phyloP scores from a whole-genome alignment of 768 basidiomycete species.

The Sporobolomyces phaffii region DNA sequence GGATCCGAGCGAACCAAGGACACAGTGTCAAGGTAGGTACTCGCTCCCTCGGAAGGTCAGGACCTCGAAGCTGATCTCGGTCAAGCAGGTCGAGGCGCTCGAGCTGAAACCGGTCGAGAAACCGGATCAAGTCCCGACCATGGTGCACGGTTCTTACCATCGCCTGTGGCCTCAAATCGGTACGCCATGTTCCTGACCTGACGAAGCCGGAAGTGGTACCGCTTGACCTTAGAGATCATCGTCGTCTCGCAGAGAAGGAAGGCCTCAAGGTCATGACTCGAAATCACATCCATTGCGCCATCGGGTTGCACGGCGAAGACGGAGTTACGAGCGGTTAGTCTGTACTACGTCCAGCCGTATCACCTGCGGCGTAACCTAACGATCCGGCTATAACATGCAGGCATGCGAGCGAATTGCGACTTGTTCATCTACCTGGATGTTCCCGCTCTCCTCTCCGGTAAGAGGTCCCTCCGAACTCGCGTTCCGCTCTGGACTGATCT shows the following conservation, averaged over 20 bases:
- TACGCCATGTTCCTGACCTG: too few relatives aligned
- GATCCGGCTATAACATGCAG: too few relatives aligned
- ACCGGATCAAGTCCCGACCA: slow-evolving; percentile 63
- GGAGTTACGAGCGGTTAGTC: slow-evolving; percentile 68
- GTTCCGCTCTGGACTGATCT: too few relatives aligned
- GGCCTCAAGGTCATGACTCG: slow-evolving; percentile 58
- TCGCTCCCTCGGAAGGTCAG: not conserved
- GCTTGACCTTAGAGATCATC: too few relatives aligned
- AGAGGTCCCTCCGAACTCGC: slow-evolving; percentile 51
- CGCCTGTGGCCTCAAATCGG: slow-evolving; percentile 68
- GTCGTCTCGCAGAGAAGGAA: slow-evolving; percentile 40
- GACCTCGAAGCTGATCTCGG: not conserved
- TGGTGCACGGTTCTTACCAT: slow-evolving; percentile 72
- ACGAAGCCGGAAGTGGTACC: too few relatives aligned
- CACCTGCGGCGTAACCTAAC: too few relatives aligned
- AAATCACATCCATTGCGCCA: slow-evolving; percentile 89
- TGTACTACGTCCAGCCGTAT: too few relatives aligned
- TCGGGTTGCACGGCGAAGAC: slow-evolving; percentile 58
- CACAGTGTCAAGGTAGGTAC: slow-evolving; percentile 68
- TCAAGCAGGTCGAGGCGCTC: slow-evolving; percentile 59
- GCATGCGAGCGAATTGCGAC: slow-evolving; percentile 71
- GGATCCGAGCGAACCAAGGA: slow-evolving; percentile 85
- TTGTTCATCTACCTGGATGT: slow-evolving; percentile 78
- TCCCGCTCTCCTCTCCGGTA: slow-evolving; percentile 48
- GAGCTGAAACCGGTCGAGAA: slow-evolving; percentile 59